Evolutionary conservation across 352 stramenopile genomes (phyloP).

Genomic region (Pythium dissotocum): DNA sequence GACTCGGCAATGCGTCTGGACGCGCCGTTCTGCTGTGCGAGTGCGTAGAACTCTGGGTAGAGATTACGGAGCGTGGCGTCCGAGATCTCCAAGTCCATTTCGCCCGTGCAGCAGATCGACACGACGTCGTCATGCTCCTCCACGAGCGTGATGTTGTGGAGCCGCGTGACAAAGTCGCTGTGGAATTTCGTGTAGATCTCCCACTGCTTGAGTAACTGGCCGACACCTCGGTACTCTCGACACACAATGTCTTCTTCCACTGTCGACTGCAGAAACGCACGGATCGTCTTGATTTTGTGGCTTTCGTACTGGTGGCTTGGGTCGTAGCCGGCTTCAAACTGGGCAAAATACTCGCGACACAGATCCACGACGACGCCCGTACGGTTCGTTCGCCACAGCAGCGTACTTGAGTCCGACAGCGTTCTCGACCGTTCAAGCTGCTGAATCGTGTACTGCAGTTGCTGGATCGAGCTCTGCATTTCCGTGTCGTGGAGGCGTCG

Average conservation of each 20-base stretch:
- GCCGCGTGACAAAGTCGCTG: slow-evolving; percentile 30
- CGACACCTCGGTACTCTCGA: slow-evolving; percentile 46
- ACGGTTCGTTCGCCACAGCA: slow-evolving; percentile 47
- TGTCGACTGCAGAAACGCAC: slow-evolving; percentile 38
- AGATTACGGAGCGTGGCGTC: slow-evolving; percentile 45
- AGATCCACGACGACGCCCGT: slow-evolving; percentile 40
- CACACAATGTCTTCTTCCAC: slow-evolving; percentile 42
- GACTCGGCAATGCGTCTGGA: slow-evolving; percentile 24
- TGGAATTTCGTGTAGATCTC: slow-evolving; percentile 63
- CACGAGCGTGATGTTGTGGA: slow-evolving; percentile 33
- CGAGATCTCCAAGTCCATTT: slow-evolving; percentile 44
- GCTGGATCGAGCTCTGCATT: slow-evolving; percentile 40
- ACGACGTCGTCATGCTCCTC: slow-evolving; percentile 42
- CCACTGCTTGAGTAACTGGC: slow-evolving; percentile 52
- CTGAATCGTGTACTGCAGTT: slow-evolving; percentile 36
- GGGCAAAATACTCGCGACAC: slow-evolving; percentile 47
- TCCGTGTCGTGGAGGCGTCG: neutral
- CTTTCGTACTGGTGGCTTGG: slow-evolving; percentile 18
- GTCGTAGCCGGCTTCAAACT: slow-evolving; percentile 46
- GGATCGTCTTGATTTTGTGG: neutral
- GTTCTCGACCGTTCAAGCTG: slow-evolving; percentile 40
- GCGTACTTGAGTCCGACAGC: slow-evolving; percentile 38
- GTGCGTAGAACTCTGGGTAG: slow-evolving; percentile 45
- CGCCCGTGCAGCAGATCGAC: slow-evolving; percentile 35
- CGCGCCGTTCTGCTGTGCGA: slow-evolving; percentile 27